Evolutionary conservation across 2,329 filamentous ascomycete genomes (phyloP).

Genomic region (Nigrospora sphaerica): DNA sequence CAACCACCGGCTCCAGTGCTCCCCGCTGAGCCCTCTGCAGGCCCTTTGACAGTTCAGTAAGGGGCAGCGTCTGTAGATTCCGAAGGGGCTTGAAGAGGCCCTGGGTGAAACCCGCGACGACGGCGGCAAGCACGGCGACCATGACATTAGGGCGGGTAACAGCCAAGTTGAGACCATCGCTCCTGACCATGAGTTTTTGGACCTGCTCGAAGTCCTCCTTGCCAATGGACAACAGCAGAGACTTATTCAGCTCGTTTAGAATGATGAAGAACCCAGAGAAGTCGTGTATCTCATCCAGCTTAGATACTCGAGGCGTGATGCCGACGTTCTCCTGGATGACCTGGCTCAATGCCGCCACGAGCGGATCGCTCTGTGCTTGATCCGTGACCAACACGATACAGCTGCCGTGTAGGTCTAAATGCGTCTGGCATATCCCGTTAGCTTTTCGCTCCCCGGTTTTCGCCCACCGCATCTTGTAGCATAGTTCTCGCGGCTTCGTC

Average conservation of each 20-base stretch:
- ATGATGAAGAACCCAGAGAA: slow-evolving; percentile 10
- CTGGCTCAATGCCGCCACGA: background rate
- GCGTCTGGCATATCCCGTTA: background rate
- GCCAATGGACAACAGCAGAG: slow-evolving; percentile 7
- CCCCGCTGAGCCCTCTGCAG: background rate
- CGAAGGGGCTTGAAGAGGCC: slow-evolving; percentile 20
- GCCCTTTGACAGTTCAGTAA: slow-evolving; percentile 2
- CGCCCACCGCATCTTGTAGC: slow-evolving; percentile 14
- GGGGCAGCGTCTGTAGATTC: slow-evolving; percentile 22
- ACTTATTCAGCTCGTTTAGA: slow-evolving; percentile 10
- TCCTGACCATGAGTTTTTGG: slow-evolving; percentile 6
- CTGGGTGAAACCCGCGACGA: slow-evolving; percentile 17
- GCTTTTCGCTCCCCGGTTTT: background rate
- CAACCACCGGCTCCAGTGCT: background rate
- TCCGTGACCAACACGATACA: background rate
- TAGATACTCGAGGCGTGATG: slow-evolving; percentile 5
- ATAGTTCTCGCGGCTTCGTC: slow-evolving; percentile 4
- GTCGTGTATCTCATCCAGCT: slow-evolving; percentile 3
- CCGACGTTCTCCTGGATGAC: slow-evolving; percentile 5
- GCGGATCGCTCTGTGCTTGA: background rate
- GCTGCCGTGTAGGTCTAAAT: background rate
- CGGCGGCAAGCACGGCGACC: slow-evolving; percentile 12
- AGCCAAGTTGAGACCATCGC: slow-evolving; percentile 23
- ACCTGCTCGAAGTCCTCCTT: slow-evolving; percentile 8
- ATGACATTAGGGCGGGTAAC: slow-evolving; percentile 16